These are phyloP conservation scores for Fraxinus pennsylvanica DNA, from an alignment of 257 asterid genomes.

Conservation along the genomic window DNA sequence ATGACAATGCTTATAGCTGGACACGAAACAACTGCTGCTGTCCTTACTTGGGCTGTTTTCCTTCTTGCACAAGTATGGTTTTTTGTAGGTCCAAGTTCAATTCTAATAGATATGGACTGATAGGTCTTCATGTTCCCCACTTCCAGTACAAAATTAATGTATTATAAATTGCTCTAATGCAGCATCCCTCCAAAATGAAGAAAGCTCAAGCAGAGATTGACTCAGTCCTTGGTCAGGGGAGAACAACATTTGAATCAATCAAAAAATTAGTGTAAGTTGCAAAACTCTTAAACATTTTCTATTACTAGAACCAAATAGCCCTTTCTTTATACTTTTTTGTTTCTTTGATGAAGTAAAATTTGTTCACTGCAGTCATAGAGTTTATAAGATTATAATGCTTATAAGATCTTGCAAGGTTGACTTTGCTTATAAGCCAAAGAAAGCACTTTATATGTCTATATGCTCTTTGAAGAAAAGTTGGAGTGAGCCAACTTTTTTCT, in stretches of 20 bases:
- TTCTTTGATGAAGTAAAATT: background rate
- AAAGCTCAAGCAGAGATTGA: conserved; percentile 94
- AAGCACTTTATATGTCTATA: background rate
- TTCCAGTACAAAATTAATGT: conserved; percentile 20
- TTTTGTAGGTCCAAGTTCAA: background rate
- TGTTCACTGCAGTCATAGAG: background rate
- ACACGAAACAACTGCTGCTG: conserved; percentile 98
- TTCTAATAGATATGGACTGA: conserved; percentile 17
- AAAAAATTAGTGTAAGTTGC: conserved; percentile 70
- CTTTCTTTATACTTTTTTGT: background rate
- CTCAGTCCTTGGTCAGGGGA: conserved; percentile 65
- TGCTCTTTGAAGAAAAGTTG: background rate
- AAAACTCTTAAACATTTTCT: conserved; percentile 20
- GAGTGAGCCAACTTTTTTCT: background rate
- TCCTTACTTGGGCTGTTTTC: conserved; percentile 93
- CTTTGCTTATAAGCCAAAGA: background rate
- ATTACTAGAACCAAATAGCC: background rate
- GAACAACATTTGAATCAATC: conserved; percentile 60
- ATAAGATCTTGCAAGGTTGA: background rate
- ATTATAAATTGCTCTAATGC: conserved; percentile 32
- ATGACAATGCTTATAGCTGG: conserved; percentile 99
- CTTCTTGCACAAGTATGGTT: conserved; percentile 82
- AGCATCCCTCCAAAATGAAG: conserved; percentile 89
- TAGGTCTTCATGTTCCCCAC: background rate
- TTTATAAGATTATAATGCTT: background rate